Percentiles rank a stretch among this genome's conserved stretches.
These are phyloP conservation scores for Mortierella sp. DNA, from an alignment of 371 early-diverging fungal species.

Conservation along the genomic window DNA sequence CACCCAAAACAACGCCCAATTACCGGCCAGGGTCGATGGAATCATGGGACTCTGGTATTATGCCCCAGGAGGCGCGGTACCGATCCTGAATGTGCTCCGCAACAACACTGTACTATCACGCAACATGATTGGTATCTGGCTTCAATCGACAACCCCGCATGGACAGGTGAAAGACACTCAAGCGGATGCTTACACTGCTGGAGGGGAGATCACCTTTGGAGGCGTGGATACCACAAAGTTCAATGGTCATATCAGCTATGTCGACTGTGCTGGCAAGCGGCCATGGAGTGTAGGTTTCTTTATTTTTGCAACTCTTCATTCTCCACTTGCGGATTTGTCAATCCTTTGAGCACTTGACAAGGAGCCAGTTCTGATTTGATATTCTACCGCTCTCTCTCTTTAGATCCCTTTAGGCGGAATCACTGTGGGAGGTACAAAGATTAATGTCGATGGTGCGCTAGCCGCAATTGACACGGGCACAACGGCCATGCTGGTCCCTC, in stretches of 20 bases:
- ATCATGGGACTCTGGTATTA: conserved; percentile 55
- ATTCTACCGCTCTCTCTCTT: not conserved
- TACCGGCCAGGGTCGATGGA: conserved; percentile 32
- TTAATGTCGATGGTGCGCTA: conserved; percentile 7
- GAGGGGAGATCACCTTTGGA: conserved; percentile 76
- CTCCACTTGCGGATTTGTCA: not conserved
- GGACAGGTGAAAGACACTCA: not conserved
- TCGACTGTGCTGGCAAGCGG: conserved; percentile 17
- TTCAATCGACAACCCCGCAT: not conserved
- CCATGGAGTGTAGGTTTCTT: conserved; percentile 43
- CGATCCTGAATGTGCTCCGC: conserved; percentile 38
- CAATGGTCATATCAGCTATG: conserved; percentile 65
- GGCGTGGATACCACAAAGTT: conserved; percentile 68
- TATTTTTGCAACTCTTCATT: not conserved
- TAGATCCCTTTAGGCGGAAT: conserved; percentile 35
- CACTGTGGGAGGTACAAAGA: conserved; percentile 13
- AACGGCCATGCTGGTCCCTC: conserved; percentile 48
- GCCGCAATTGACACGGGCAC: conserved; percentile 51
- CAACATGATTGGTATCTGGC: conserved; percentile 34
- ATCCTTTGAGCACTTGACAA: not conserved
- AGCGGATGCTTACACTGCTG: not conserved
- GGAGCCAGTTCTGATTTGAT: no score
- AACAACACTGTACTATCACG: conserved; percentile 21
- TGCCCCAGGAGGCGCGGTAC: conserved; percentile 12
- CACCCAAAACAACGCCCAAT: conserved; percentile 9